Percentiles rank a stretch among this genome's conserved stretches.
Conservation (phyloP, 164 flowering plant species). For the Piper betle region DNA sequence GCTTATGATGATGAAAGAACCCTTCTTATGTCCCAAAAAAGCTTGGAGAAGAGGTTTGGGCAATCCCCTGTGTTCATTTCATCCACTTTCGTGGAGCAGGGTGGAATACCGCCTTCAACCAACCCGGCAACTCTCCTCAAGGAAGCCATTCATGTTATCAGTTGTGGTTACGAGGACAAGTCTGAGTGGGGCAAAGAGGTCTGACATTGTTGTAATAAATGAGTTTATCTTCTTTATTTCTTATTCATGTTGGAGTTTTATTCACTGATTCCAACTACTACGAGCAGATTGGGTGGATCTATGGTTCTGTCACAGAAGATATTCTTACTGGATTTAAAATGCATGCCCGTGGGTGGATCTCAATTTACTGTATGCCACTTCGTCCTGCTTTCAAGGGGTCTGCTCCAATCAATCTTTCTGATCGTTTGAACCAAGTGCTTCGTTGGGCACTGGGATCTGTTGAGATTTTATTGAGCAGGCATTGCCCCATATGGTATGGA, state of each 20-base stretch:
- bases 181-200: conserved; percentile 89
- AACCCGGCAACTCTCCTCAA: conserved; percentile 70
- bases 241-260: background rate
- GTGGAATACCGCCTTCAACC: conserved; percentile 91
- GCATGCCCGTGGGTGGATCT: conserved; percentile 98
- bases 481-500: conserved; percentile 98
- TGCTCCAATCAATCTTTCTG: too few relatives aligned
- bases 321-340: conserved; percentile 39
- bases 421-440: conserved; percentile 64
- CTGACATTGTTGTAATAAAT: background rate
- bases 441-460: conserved; percentile 97
- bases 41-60: conserved; percentile 85
- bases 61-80: conserved; percentile 69
- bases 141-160: too few relatives aligned
- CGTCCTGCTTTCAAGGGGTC: conserved; percentile 75
- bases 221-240: background rate
- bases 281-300: conserved; percentile 87
- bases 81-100: conserved; percentile 40
- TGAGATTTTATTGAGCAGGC: conserved; percentile 89
- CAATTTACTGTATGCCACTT: conserved; percentile 90
- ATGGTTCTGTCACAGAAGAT: too few relatives aligned
- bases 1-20: conserved; percentile 87
- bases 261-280: conserved; percentile 2
- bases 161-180: too few relatives aligned
- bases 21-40: conserved; percentile 24